phyloP scores from a whole-genome alignment of 208 protist genomes.

The Acanthamoeba divionensis region DNA sequence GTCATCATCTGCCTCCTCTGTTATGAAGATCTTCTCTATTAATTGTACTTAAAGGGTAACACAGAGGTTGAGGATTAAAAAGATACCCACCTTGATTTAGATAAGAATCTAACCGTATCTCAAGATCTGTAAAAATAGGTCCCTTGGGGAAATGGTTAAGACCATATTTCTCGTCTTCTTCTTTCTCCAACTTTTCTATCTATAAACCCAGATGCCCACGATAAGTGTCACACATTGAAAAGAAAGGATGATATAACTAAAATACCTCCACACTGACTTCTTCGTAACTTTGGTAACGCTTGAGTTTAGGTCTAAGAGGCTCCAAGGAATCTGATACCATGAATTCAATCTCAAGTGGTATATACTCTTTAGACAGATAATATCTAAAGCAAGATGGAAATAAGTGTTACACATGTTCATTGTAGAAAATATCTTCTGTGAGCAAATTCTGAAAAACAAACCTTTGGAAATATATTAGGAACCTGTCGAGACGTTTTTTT shows the following conservation, averaged over 20 bases:
- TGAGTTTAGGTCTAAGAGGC: background rate
- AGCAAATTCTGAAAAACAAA: background rate
- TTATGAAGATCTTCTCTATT: too few relatives aligned
- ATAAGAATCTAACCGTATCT: conserved; percentile 41
- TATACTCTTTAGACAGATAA: conserved; percentile 63
- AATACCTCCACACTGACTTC: background rate
- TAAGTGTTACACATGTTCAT: background rate
- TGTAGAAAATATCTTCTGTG: background rate
- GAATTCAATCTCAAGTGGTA: conserved; percentile 78
- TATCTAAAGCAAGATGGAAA: background rate
- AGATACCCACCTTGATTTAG: conserved; percentile 37
- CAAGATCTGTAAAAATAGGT: background rate
- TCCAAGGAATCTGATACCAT: conserved; percentile 73
- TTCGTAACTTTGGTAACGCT: conserved; percentile 27
- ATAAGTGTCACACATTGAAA: too few relatives aligned
- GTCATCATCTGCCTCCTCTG: background rate
- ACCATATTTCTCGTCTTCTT: background rate
- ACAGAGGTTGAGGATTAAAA: too few relatives aligned
- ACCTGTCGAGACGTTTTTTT: conserved; percentile 63
- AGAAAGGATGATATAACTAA: background rate
- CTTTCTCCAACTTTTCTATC: conserved; percentile 17
- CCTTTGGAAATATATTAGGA: conserved; percentile 71
- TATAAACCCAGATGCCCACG: too few relatives aligned
- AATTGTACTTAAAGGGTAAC: too few relatives aligned
- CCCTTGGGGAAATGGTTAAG: conserved; percentile 33